Conservation (phyloP, 2,329 filamentous ascomycete genomes). For the Neospermospora avenae region DNA sequence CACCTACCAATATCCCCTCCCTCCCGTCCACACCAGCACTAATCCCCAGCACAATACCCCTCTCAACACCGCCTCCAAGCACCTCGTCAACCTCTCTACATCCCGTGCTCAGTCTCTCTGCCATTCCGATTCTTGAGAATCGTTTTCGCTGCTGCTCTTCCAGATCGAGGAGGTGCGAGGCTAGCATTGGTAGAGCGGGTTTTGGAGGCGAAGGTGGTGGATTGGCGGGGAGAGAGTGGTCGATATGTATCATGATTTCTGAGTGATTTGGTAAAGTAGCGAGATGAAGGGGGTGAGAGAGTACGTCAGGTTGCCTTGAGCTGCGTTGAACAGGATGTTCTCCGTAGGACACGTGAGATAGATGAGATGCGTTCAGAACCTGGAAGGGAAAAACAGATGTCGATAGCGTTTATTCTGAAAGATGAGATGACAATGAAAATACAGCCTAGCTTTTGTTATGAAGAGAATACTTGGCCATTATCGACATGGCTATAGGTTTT, state of each 20-base stretch:
- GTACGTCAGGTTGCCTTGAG: neutral
- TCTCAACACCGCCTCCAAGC: constrained; percentile 24
- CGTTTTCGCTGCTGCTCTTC: constrained; percentile 24
- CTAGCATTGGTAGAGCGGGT: constrained; percentile 27
- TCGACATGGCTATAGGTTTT: no score
- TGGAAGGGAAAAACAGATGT: no score
- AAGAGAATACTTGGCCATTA: neutral
- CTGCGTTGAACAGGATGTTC: neutral
- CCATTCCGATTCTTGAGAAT: constrained; percentile 11
- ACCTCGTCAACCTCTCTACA: constrained; percentile 30
- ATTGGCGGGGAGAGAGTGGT: constrained; percentile 6
- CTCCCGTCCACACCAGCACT: constrained; percentile 30
- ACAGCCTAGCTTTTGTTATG: neutral
- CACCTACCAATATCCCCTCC: constrained; percentile 32
- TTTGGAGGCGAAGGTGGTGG: constrained; percentile 27
- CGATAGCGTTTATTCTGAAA: neutral
- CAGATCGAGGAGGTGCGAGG: constrained; percentile 25
- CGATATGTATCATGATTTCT: constrained; percentile 19
- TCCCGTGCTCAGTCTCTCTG: constrained; percentile 25
- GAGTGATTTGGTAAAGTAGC: neutral
- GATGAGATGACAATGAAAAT: neutral
- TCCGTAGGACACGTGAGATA: neutral
- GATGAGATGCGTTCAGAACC: neutral
- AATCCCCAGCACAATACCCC: constrained; percentile 29
- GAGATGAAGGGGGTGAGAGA: constrained; percentile 28